Conservation (phyloP, 257 asterid species). For the Fraxinus pennsylvanica region DNA sequence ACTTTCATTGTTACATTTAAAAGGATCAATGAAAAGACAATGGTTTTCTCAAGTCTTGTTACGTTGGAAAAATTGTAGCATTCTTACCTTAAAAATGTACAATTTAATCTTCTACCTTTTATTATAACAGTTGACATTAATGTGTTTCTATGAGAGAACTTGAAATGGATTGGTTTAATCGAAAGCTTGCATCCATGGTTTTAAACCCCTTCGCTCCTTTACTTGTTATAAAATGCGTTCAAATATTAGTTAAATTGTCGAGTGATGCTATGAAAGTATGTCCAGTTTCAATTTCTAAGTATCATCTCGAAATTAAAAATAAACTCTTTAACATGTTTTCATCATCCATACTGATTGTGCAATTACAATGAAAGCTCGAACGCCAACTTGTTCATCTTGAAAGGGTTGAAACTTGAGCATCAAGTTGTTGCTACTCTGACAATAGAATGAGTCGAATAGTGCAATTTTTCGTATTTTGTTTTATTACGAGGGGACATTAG, state of each 20-base stretch:
- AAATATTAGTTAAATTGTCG: too few relatives aligned
- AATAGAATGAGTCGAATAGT: too few relatives aligned
- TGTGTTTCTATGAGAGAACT: too few relatives aligned
- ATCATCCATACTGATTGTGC: neutral
- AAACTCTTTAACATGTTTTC: too few relatives aligned
- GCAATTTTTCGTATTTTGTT: slow-evolving; percentile 5
- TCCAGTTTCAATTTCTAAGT: too few relatives aligned
- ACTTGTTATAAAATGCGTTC: neutral
- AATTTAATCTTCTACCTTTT: too few relatives aligned
- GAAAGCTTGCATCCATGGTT: too few relatives aligned
- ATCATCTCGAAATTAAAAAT: neutral
- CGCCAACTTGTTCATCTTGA: neutral
- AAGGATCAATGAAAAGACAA: slow-evolving; percentile 36
- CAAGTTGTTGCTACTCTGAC: neutral
- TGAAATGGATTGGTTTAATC: too few relatives aligned
- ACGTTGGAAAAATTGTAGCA: neutral
- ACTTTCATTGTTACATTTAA: slow-evolving; percentile 20
- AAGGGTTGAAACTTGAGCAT: neutral
- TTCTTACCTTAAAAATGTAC: neutral
- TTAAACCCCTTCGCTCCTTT: too few relatives aligned
- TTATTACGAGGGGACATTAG: neutral
- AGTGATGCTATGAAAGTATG: neutral
- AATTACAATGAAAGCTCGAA: neutral
- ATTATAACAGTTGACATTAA: too few relatives aligned
- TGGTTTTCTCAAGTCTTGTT: slow-evolving; percentile 26